phyloP scores from a whole-genome alignment of 1,284 basidiomycete species.

The Cutaneotrichosporon sp. region DNA sequence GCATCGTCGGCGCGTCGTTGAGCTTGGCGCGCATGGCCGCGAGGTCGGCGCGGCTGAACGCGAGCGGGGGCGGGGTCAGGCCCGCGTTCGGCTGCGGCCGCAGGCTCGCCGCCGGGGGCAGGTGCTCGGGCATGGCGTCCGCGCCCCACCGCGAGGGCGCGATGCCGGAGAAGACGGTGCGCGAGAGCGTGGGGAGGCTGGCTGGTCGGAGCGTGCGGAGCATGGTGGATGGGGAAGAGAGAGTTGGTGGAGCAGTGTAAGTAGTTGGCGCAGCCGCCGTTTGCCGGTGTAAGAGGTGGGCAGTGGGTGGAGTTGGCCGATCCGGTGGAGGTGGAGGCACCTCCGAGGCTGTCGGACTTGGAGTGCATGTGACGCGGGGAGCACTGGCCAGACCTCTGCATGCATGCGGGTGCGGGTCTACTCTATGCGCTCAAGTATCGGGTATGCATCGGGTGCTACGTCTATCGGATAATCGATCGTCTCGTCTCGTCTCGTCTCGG shows the following conservation, averaged over 20 bases:
- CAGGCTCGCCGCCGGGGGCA: background rate
- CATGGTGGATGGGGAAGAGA: background rate
- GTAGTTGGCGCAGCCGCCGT: background rate
- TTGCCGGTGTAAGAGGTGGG: background rate
- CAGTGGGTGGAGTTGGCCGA: background rate
- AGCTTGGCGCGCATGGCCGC: slow-evolving; percentile 25
- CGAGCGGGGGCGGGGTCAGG: slow-evolving; percentile 12
- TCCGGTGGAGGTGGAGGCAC: background rate
- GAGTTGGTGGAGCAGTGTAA: background rate
- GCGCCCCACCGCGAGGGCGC: background rate
- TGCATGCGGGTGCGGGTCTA: no score
- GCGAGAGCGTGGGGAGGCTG: background rate
- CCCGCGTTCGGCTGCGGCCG: background rate
- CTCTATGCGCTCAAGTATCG: background rate
- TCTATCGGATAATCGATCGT: background rate
- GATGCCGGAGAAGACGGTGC: background rate
- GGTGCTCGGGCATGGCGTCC: background rate
- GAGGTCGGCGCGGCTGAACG: slow-evolving; percentile 35
- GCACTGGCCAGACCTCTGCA: no score
- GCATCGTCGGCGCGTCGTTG: slow-evolving; percentile 17
- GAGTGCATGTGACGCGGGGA: background rate
- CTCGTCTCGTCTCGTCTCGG: background rate
- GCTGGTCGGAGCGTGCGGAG: background rate
- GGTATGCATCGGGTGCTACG: background rate
- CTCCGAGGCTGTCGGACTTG: background rate